Conservation (phyloP, 2,329 filamentous ascomycete genomes). For the Cytospora chrysosperma region DNA sequence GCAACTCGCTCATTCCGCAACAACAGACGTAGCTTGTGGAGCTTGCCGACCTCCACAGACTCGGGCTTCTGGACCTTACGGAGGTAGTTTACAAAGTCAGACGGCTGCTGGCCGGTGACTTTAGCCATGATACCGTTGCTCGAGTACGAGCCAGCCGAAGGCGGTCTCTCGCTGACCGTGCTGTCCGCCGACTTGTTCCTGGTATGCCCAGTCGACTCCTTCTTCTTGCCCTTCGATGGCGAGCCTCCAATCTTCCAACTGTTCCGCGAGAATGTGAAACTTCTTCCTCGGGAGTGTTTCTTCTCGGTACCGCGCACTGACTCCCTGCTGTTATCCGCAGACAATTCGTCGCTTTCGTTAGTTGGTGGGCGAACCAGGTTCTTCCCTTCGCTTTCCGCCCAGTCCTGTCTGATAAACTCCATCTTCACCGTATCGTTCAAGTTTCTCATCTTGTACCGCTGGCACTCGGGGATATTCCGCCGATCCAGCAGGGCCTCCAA, state of each 20-base stretch:
- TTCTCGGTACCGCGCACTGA: constrained; percentile 43
- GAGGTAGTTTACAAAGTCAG: constrained; percentile 84
- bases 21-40: constrained; percentile 88
- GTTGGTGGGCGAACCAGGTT: constrained; percentile 45
- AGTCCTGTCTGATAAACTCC: constrained; percentile 90
- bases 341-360: constrained; percentile 41
- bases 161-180: constrained; percentile 58
- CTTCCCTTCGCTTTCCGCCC: constrained; percentile 63
- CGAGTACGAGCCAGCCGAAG: constrained; percentile 51
- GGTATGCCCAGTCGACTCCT: constrained; percentile 62
- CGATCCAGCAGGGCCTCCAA: constrained; percentile 71
- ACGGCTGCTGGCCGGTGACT: constrained; percentile 71
- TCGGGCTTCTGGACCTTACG: constrained; percentile 78
- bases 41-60: constrained; percentile 84
- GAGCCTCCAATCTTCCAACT: constrained; percentile 62
- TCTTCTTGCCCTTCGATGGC: constrained; percentile 72
- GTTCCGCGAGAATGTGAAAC: constrained; percentile 71
- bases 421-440: constrained; percentile 88
- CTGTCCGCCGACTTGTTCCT: constrained; percentile 73
- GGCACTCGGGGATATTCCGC: constrained; percentile 89
- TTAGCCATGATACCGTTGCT: constrained; percentile 62
- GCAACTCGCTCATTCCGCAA: constrained; percentile 92
- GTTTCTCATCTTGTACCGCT: constrained; percentile 91
- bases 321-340: constrained; percentile 30
- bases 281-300: constrained; percentile 67